A percentile compares a stretch with the other conserved stretches of the same genome.
These are phyloP conservation scores for Pigoraptor vietnamica DNA, from an alignment of 78 protist genomes.

Conservation along the genomic window DNA sequence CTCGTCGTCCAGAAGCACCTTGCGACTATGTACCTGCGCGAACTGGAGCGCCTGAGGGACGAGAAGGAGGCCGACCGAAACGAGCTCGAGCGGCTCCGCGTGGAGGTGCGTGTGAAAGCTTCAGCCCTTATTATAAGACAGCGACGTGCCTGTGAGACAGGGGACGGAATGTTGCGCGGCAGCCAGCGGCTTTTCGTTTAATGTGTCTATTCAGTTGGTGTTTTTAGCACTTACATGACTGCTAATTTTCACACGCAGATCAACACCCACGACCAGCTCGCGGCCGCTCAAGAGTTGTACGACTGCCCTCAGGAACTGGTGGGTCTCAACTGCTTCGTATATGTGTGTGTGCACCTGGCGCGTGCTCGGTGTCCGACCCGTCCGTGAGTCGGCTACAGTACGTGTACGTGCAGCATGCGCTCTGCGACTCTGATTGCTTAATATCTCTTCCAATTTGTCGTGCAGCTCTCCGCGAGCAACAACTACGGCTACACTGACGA, in stretches of 20 bases:
- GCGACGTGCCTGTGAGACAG: not conserved
- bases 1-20: not conserved
- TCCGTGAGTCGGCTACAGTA: not conserved
- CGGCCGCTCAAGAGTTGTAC: not conserved
- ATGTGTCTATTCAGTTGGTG: not conserved
- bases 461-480: not conserved
- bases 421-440: not conserved
- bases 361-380: too few species aligned
- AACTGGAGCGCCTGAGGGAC: not conserved
- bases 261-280: not conserved
- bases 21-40: not conserved
- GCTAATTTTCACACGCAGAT: too few species aligned
- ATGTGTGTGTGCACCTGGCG: too few species aligned
- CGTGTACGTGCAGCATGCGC: too few species aligned
- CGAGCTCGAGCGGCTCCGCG: not conserved
- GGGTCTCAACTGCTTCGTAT: not conserved
- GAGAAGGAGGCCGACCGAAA: not conserved
- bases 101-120: not conserved
- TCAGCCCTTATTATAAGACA: not conserved
- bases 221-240: too few species aligned
- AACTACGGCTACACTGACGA: not conserved
- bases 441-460: not conserved
- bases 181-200: not conserved
- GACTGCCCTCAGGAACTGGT: not conserved
- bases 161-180: not conserved